Evolutionary conservation across 1,284 basidiomycete species (phyloP), one percentile per base, ranked within the genome.

Genomic region (Boletus holoroseus): DNA sequence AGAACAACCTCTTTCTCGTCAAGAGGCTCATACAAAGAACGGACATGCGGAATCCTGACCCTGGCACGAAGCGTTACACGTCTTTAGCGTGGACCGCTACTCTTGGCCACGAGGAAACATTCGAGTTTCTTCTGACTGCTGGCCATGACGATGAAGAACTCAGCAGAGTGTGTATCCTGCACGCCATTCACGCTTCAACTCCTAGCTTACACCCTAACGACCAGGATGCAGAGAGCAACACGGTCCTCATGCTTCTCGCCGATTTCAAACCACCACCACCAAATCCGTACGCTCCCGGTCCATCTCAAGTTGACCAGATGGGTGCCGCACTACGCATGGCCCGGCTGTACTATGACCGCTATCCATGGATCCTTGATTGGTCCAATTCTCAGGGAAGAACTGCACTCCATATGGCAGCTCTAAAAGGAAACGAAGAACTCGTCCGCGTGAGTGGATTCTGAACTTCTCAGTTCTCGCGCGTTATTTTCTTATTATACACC

Each of bases 91-190:
- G 91, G 87, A 84, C 93, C 0, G 91, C 91, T 20, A 78, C 85
- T 0, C 78, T 89, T 27, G 89, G 88, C 0, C 82, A 89, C 54
- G 82, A 92, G 62, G 91, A 95, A 66, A 91, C 90, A 1, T 94
- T 93, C 58, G 90, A 94, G 62, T 95, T 86, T 72, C 72, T 94
- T 51, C 74, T 94, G 42, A 79, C 77, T 56, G 82, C 78, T 37
- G 91, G 89, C 15, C 91, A 94, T 66, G 93, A 96, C 66, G 91
- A 95, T 63, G 83, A 86, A 50, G 93, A 95, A 68, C 75, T 92
- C 55, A 92, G 86, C 67, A 81, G 83, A 74, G 92, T 93, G 67
- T 64, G 85, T 74, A 42, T 54, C 46, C n/a, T 38, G 53, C 49
- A 16, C 41, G 32, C 38, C 13, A 7, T 44, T 46, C 34, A 40